Base-by-base conservation (phyloP, 140 eudicot species). In the Anethum foeniculum region DNA sequence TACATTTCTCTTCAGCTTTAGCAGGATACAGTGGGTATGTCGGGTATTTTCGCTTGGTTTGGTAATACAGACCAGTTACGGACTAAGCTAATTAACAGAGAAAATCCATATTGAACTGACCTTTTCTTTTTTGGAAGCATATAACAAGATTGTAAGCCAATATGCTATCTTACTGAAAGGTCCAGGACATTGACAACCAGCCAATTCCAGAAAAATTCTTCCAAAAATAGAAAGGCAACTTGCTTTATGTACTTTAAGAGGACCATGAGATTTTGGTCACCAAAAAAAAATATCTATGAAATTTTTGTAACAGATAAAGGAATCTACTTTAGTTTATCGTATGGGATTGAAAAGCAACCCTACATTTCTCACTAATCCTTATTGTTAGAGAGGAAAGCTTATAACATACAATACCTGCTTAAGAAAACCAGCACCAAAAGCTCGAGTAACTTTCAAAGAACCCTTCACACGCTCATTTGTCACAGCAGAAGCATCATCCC, bases 341-440 rank as follows among this genome's bases (percentile, higher is more conserved):
- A 73, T 71, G 87, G 39, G 21, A 14, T n/a, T 27, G 83, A 21
- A 44, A 85, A 81, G 71, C 75, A 71, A 68, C 71, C 56, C 64
- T 7, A 77, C 76, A 76, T 82, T 75, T 72, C 32, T 25, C 56
- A 41, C 58, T 14, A 44, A 75, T 27, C 78, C 51, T 78, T 43
- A 52, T 49, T 30, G 36, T 2, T 3, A 36, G 43, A 47, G 25
- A 23, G 71, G 64, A 41, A 76, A 64, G 51, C 27, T 43, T 56
- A 80, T 47, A 23, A 28, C 19, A 25, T 6, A 43, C 34, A 48
- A 69, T 84, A 95, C 99, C 99, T 95, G 98, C 81, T 95, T 95
- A 83, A 95, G 99, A 82, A 95, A 95, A 65, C 99, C 99, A 64
- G 99, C 98, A 65, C 99, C 99, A 25, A 95, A 95, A 83, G 99